phyloP scores from a whole-genome alignment of 345 rosid genomes.

The Populus alba region DNA sequence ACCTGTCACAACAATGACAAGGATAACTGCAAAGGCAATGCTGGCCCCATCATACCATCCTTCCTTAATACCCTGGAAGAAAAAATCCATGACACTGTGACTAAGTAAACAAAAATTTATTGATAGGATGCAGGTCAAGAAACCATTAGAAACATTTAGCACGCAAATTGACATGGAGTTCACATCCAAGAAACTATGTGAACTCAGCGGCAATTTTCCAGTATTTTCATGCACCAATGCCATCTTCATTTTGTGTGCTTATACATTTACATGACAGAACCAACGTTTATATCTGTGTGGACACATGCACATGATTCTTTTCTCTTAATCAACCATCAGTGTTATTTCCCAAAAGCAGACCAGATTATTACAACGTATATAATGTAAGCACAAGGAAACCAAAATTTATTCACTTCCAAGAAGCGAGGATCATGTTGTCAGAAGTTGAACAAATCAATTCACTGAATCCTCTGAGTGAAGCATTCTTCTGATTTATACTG shows the following conservation, averaged over 20 bases:
- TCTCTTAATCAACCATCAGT: background rate
- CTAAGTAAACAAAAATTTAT: background rate
- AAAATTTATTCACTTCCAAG: background rate
- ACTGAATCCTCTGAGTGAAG: slow-evolving; percentile 1
- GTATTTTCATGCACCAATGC: background rate
- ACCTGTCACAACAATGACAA: slow-evolving; percentile 96
- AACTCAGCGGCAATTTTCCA: background rate
- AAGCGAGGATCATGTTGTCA: background rate
- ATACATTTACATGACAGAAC: background rate
- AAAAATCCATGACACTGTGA: background rate
- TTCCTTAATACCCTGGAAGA: slow-evolving; percentile 63
- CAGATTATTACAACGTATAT: no score
- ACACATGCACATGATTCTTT: background rate
- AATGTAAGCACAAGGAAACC: background rate
- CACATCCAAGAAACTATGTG: background rate
- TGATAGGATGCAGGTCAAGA: background rate
- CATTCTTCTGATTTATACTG: background rate
- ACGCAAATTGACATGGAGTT: background rate
- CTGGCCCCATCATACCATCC: slow-evolving; percentile 99
- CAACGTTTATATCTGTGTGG: background rate
- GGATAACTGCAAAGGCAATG: slow-evolving; percentile 94
- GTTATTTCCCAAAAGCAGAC: background rate
- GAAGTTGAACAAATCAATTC: background rate
- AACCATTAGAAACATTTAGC: background rate
- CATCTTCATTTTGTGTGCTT: background rate